phyloP scores from a whole-genome alignment of 805 yeast species.

The Yarrowia keelungensis region DNA sequence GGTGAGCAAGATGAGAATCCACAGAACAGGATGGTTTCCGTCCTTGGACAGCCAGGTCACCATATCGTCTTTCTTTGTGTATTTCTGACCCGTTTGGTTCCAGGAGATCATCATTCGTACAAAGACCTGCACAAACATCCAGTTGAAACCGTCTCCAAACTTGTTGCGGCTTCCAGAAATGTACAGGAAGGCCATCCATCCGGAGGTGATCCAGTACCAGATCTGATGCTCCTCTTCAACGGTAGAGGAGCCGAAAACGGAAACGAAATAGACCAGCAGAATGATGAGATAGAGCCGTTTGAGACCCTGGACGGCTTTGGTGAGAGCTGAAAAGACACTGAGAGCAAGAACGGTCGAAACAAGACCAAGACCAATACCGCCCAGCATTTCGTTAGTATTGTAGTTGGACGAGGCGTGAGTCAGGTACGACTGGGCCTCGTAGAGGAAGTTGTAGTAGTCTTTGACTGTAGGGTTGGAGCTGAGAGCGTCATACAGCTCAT shows the following conservation, averaged over 20 bases:
- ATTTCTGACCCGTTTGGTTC: slow-evolving; percentile 91
- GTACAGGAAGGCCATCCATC: slow-evolving; percentile 47
- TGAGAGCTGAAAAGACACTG: slow-evolving; percentile 42
- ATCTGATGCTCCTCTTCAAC: slow-evolving; percentile 96
- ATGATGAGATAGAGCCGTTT: slow-evolving; percentile 44
- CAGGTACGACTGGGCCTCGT: slow-evolving; percentile 50
- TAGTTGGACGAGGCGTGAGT: slow-evolving; percentile 69
- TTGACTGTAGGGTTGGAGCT: slow-evolving; percentile 37
- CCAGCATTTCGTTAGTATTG: slow-evolving; percentile 58
- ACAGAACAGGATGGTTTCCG: slow-evolving; percentile 49
- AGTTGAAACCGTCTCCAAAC: slow-evolving; percentile 42
- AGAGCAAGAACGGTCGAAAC: slow-evolving; percentile 50
- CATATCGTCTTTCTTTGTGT: slow-evolving; percentile 58
- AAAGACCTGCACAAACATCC: slow-evolving; percentile 48
- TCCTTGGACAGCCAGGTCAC: slow-evolving; percentile 52
- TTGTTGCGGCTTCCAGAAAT: slow-evolving; percentile 42
- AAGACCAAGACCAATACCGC: slow-evolving; percentile 52
- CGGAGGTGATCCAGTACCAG: slow-evolving; percentile 83
- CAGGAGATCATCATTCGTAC: slow-evolving; percentile 76
- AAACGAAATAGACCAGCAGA: slow-evolving; percentile 55
- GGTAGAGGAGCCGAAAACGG: slow-evolving; percentile 84
- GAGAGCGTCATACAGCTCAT: slow-evolving; percentile 5
- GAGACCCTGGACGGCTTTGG: slow-evolving; percentile 39
- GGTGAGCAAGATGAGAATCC: slow-evolving; percentile 59
- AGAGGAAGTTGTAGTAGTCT: slow-evolving; percentile 52